phyloP scores from a whole-genome alignment of 2,329 filamentous ascomycete genomes.

The Endoconidiophora polonica region DNA sequence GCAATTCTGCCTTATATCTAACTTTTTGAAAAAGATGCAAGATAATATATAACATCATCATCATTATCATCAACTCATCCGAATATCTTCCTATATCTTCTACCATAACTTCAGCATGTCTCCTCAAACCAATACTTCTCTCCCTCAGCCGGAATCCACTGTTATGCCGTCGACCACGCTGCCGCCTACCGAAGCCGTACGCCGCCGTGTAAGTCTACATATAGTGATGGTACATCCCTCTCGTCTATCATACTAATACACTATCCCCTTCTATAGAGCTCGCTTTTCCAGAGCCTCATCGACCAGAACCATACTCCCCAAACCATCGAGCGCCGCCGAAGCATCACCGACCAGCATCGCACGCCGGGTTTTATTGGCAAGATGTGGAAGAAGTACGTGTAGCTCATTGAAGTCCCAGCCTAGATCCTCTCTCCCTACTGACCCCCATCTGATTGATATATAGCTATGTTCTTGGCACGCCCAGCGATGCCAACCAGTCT shows the following conservation, averaged over 20 bases:
- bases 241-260: background rate
- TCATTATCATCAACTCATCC: too few species aligned
- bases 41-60: too few species aligned
- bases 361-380: conserved; percentile 33
- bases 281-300: conserved; percentile 31
- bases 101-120: background rate
- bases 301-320: conserved; percentile 32
- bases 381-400: conserved; percentile 39
- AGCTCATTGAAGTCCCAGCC: background rate
- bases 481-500: conserved; percentile 16
- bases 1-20: too few species aligned
- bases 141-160: background rate
- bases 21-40: too few species aligned
- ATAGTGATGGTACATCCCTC: too few species aligned
- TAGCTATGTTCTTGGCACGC: conserved; percentile 20
- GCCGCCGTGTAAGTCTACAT: conserved; percentile 6
- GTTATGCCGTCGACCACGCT: background rate
- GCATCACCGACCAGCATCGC: conserved; percentile 36
- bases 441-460: conserved; percentile 5
- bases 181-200: background rate
- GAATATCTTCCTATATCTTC: too few species aligned
- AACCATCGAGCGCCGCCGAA: conserved; percentile 33
- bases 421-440: background rate
- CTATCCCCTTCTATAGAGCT: conserved; percentile 2
- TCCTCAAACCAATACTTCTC: background rate